Conservation (phyloP, 2,329 filamentous ascomycete species). For the Hawksworthiomyces lignivorus region DNA sequence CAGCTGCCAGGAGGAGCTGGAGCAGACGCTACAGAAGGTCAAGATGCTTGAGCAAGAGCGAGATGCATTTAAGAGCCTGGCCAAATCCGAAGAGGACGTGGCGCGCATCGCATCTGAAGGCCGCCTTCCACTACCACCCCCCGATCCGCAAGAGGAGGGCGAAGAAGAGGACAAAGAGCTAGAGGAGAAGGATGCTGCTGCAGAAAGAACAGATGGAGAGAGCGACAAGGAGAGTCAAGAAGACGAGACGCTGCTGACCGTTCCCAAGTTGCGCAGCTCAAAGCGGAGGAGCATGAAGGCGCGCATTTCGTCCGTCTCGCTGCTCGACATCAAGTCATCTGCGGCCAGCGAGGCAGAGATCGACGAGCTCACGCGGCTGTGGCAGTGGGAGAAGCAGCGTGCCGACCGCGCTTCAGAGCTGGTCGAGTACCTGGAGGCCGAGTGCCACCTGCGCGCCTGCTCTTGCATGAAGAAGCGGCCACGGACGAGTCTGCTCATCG, state of each 20-base stretch:
- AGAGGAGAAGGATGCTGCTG: not conserved
- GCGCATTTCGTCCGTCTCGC: conserved; percentile 37
- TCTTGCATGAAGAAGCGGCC: conserved; percentile 42
- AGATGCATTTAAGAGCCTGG: conserved; percentile 63
- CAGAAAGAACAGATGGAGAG: not conserved
- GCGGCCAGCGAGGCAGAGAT: conserved; percentile 50
- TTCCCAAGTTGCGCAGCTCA: conserved; percentile 47
- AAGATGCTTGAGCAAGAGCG: conserved; percentile 65
- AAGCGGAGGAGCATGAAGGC: conserved; percentile 40
- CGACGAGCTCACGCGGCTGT: conserved; percentile 44
- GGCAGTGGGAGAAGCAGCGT: conserved; percentile 52
- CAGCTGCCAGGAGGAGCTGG: conserved; percentile 58
- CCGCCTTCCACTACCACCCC: conserved; percentile 54
- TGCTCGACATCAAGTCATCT: conserved; percentile 46
- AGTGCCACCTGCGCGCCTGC: conserved; percentile 64
- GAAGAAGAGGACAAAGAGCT: conserved; percentile 43
- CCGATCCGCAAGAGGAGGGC: conserved; percentile 31
- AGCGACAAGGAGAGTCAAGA: not conserved
- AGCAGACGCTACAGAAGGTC: conserved; percentile 54
- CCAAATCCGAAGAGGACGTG: conserved; percentile 63
- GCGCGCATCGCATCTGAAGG: conserved; percentile 66
- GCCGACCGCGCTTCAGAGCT: conserved; percentile 64
- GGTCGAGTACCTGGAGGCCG: conserved; percentile 67
- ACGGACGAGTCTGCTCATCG: conserved; percentile 21
- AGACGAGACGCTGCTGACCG: conserved; percentile 28